Evolutionary conservation across 2,329 filamentous ascomycete genomes (phyloP), one percentile per base, ranked within the genome.

Genomic region (Xylaria digitata): DNA sequence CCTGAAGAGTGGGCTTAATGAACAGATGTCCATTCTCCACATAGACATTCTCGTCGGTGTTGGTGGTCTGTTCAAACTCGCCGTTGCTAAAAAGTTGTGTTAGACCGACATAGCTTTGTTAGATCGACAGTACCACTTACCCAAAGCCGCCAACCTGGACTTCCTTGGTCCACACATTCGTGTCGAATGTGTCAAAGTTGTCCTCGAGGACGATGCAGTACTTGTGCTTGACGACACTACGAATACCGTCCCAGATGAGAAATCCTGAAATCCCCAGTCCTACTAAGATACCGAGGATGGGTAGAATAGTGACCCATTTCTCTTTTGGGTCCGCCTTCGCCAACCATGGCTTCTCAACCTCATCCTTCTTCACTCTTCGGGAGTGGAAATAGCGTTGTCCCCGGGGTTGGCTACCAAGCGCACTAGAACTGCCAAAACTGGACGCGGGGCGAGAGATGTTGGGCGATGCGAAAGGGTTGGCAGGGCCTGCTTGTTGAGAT

Each of bases 291-390:
- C 92, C 92, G 26, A 93, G 77, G 48, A 94, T 76, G 2, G 92
- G 92, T 64, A 96, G 86, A 69, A 95, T 93, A 2, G 90, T 94
- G 8, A 93, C 89, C 92, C 92, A 96, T 82, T 93, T 96, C 83
- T 95, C 91, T 77, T 89, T 91, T 13, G 90, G 89, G 71, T 94
- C 90, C 64, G 83, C 88, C 76, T 89, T 90, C n/a, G 86, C 80
- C 45, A 91, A 80, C 93, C 93, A 96, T 13, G 92, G 91, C 80
- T 92, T 90, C 76, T 93, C 90, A 2, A 92, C 79, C 55, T 92
- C 87, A 48, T 87, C 91, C 77, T 93, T 92, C 76, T 85, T 86
- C 40, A 95, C 86, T 67, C 91, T 83, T 65, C 91, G 84, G 19
- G 91, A 94, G 78, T 90, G 90, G 76, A 94, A 95, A 80, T 90